Percentiles rank a stretch among this genome's conserved stretches.
phyloP scores from a whole-genome alignment of 257 asterid species.

The Salvia miltiorrhiza region DNA sequence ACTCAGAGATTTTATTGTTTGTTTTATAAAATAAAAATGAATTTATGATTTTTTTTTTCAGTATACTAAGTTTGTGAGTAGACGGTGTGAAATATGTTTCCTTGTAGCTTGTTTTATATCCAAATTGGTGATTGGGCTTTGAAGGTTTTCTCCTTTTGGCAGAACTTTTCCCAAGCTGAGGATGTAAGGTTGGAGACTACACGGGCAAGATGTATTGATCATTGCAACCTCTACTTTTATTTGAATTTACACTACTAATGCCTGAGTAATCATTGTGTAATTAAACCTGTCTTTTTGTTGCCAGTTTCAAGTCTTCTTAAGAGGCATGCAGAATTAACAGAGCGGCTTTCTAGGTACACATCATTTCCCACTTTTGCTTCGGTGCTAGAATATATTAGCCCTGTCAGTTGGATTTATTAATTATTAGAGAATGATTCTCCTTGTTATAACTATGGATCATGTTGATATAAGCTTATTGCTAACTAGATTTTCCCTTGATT shows the following conservation, averaged over 20 bases:
- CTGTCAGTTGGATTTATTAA: neutral
- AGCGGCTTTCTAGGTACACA: slow-evolving; percentile 84
- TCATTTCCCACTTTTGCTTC: neutral
- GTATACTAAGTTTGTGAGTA: neutral
- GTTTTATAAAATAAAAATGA: neutral
- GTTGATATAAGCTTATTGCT: neutral
- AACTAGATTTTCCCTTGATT: neutral
- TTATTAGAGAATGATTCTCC: neutral
- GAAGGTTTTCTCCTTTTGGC: neutral
- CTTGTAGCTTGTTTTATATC: neutral
- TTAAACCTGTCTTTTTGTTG: slow-evolving; percentile 18
- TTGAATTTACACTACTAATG: neutral
- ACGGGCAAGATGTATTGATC: slow-evolving; percentile 62
- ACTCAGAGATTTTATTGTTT: neutral
- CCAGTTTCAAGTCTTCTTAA: slow-evolving; percentile 80
- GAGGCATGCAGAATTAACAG: slow-evolving; percentile 83
- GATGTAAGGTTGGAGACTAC: slow-evolving; percentile 55
- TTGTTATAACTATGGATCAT: neutral
- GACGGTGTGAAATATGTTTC: neutral
- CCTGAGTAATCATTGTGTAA: neutral
- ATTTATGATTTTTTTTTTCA: neutral
- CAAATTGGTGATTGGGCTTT: slow-evolving; percentile 4
- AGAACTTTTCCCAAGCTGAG: slow-evolving; percentile 58
- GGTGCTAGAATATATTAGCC: neutral
- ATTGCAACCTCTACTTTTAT: slow-evolving; percentile 9